Evolutionary conservation across 2,329 filamentous ascomycete genomes (phyloP).

Genomic region (Chaetomium olivaceum): DNA sequence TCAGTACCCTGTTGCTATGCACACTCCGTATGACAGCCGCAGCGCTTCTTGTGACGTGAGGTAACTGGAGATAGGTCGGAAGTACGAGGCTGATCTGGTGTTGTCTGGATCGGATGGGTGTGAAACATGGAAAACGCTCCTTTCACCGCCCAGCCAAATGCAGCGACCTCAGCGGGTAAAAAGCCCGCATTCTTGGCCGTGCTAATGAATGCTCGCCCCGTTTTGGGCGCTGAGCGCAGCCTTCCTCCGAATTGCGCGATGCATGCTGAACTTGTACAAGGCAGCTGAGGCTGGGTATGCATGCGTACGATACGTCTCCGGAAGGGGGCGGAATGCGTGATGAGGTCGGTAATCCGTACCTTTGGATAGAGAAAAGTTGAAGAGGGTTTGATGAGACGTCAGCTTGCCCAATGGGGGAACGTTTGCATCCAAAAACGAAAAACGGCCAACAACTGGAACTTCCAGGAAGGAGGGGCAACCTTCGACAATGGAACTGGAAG

Average conservation of each 20-base stretch:
- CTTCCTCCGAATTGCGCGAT: constrained; percentile 23
- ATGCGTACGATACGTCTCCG: constrained; percentile 13
- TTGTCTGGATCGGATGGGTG: not conserved
- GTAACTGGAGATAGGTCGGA: not conserved
- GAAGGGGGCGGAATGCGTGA: not conserved
- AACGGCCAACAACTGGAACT: not conserved
- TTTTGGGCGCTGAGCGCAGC: constrained; percentile 16
- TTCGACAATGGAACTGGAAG: not conserved
- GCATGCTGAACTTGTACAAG: constrained; percentile 8
- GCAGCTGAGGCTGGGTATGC: not conserved
- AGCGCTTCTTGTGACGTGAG: constrained; percentile 2
- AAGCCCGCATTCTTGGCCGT: not conserved
- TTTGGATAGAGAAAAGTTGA: too few species aligned
- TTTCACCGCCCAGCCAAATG: constrained; percentile 10
- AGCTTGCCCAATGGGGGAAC: not conserved
- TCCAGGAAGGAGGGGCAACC: not conserved
- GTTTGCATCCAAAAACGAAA: not conserved
- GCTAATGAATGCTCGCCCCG: not conserved
- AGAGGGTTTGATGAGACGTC: not conserved
- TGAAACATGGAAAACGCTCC: constrained; percentile 5
- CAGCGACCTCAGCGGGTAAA: not conserved
- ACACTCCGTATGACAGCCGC: constrained; percentile 11
- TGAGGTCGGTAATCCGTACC: too few species aligned
- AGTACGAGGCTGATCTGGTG: constrained; percentile 12
- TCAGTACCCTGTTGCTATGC: constrained; percentile 4